These are phyloP conservation scores for Kodamaea sagamina DNA, from an alignment of 805 yeast genomes.

Conservation along the genomic window DNA sequence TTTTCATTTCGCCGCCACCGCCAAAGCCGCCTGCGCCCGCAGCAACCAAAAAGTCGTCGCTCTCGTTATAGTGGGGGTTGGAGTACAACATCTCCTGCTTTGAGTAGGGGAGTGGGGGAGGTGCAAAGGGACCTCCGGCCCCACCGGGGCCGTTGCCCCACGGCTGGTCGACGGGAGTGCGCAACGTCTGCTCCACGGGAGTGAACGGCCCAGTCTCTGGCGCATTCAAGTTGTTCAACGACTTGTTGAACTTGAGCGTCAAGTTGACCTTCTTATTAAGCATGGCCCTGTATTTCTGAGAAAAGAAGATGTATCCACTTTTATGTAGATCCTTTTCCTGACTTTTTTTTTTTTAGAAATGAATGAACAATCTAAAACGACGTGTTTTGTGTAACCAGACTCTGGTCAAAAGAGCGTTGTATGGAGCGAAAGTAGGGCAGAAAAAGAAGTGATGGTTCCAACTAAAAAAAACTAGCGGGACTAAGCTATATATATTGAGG, in stretches of 20 bases:
- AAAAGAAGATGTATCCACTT: too few species aligned
- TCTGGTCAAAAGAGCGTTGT: slow-evolving; percentile 1
- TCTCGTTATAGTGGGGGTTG: slow-evolving; percentile 38
- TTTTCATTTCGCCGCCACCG: slow-evolving; percentile 12
- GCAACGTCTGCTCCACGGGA: slow-evolving; percentile 46
- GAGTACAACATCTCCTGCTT: slow-evolving; percentile 25
- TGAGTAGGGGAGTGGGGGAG: slow-evolving; percentile 5
- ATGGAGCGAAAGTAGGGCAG: neutral
- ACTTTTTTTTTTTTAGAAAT: neutral
- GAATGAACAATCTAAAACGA: slow-evolving; percentile 4
- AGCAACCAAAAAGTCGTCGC: slow-evolving; percentile 45
- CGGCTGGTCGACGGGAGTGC: slow-evolving; percentile 41
- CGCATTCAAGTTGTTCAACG: slow-evolving; percentile 25
- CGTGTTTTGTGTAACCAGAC: slow-evolving; percentile 4
- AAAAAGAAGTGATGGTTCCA: neutral
- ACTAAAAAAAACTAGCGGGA: too few species aligned
- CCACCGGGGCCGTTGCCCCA: slow-evolving; percentile 9
- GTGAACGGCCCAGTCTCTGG: slow-evolving; percentile 37
- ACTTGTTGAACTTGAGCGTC: slow-evolving; percentile 36
- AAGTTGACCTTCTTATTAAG: slow-evolving; percentile 29
- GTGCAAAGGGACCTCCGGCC: slow-evolving; percentile 9
- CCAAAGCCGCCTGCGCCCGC: slow-evolving; percentile 27
- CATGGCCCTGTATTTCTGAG: slow-evolving; percentile 2
- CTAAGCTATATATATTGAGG: too few species aligned
- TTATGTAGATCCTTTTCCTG: too few species aligned